phyloP scores from a whole-genome alignment of 2,329 filamentous ascomycete genomes.

The Cercospora sojina region DNA sequence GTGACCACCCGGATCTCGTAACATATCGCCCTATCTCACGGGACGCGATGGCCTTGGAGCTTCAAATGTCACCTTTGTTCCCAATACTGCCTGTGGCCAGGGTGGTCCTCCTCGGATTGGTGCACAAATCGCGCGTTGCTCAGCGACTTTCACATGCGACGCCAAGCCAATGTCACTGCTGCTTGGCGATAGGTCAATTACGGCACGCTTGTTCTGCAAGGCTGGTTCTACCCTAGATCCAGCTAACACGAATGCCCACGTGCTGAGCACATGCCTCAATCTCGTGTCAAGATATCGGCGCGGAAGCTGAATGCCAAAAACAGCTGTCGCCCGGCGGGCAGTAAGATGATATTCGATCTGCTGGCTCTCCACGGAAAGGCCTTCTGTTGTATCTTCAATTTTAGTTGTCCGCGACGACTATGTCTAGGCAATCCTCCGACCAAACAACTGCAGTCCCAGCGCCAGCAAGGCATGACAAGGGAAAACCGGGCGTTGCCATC shows the following conservation, averaged over 20 bases:
- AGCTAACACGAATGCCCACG: neutral
- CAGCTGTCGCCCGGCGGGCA: neutral
- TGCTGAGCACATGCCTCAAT: neutral
- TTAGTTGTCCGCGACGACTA: neutral
- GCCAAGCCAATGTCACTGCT: conserved; percentile 5
- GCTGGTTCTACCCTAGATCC: neutral
- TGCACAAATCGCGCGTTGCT: neutral
- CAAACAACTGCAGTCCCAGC: no score
- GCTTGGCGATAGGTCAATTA: neutral
- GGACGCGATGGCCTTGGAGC: neutral
- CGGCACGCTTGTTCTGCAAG: neutral
- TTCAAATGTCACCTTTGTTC: neutral
- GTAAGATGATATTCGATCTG: neutral
- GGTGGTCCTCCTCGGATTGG: neutral
- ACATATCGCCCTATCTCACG: neutral
- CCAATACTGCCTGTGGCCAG: neutral
- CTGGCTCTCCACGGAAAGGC: neutral
- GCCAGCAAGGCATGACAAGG: neutral
- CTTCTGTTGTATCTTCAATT: neutral
- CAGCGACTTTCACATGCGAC: neutral
- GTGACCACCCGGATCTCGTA: neutral
- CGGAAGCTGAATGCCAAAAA: neutral
- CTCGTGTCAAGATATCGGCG: neutral
- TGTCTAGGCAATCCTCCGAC: neutral
- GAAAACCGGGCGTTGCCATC: neutral